phyloP scores from a whole-genome alignment of 805 yeast species.

The Wickerhamomyces silvicola region DNA sequence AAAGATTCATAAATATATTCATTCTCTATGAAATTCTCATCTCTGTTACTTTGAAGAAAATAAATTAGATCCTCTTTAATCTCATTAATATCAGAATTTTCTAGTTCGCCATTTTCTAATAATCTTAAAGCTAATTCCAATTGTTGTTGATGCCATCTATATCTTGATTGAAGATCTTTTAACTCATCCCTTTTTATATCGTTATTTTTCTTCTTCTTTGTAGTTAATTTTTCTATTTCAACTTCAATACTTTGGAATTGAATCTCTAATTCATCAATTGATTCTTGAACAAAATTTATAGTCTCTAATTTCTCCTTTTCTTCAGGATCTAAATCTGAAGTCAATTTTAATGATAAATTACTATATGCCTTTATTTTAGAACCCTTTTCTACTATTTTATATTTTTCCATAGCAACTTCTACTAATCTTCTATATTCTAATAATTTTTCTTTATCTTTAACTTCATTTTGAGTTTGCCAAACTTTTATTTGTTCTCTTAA shows the following conservation, averaged over 20 bases:
- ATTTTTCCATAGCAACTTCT: constrained; percentile 85
- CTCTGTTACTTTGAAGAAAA: constrained; percentile 88
- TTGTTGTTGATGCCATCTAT: constrained; percentile 71
- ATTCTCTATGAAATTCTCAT: constrained; percentile 86
- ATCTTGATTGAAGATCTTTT: constrained; percentile 58
- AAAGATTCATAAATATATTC: constrained; percentile 87
- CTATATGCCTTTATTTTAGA: constrained; percentile 91
- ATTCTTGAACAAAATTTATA: constrained; percentile 57
- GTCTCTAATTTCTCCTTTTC: constrained; percentile 75
- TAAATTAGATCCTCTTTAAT: constrained; percentile 86
- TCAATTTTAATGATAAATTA: constrained; percentile 79
- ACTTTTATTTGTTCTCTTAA: constrained; percentile 91
- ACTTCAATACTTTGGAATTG: constrained; percentile 76
- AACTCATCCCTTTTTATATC: constrained; percentile 57
- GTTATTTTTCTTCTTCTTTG: constrained; percentile 49
- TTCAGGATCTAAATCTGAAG: constrained; percentile 59
- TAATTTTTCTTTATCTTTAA: constrained; percentile 78
- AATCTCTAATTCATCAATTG: constrained; percentile 71
- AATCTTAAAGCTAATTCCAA: constrained; percentile 72
- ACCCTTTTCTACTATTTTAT: constrained; percentile 87
- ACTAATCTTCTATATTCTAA: constrained; percentile 69
- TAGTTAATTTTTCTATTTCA: constrained; percentile 50
- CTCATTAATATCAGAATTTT: constrained; percentile 65
- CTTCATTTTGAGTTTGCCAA: constrained; percentile 86
- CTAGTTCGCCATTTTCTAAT: constrained; percentile 74